Evolutionary conservation across 768 basidiomycete genomes (phyloP).

Genomic region (Auricularia heimuer): DNA sequence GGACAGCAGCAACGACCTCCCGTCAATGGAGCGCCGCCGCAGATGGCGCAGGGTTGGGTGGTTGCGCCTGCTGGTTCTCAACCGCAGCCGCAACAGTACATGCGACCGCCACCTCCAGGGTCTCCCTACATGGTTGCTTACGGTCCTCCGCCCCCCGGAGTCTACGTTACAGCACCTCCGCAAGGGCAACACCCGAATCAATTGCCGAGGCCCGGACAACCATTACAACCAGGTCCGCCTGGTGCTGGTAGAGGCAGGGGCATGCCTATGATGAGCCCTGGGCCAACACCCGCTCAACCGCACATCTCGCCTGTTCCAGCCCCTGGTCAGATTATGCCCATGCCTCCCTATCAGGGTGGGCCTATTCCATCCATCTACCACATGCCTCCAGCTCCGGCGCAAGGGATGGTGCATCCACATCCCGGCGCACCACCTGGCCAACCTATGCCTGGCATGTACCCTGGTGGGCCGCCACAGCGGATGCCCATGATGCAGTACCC

Average conservation of each 20-base stretch:
- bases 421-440: conserved; percentile 1
- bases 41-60: background rate
- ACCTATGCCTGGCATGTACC: conserved; percentile 33
- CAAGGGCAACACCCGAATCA: background rate
- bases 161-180: background rate
- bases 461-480: background rate
- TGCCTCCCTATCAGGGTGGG: background rate
- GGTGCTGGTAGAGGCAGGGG: conserved; percentile 22
- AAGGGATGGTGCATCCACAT: background rate
- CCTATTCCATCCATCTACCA: background rate
- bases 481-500: background rate
- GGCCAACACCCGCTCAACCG: conserved; percentile 43
- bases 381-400: background rate
- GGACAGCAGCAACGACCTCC: background rate
- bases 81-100: conserved; percentile 4
- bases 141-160: conserved; percentile 30
- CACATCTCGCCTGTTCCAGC: conserved; percentile 33
- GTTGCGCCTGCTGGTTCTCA: conserved; percentile 10
- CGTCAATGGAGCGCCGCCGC: background rate
- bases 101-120: conserved; percentile 10
- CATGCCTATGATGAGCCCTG: conserved; percentile 62
- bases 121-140: conserved; percentile 67
- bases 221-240: conserved; percentile 22
- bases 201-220: conserved; percentile 14
- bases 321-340: conserved; percentile 29